Base-by-base conservation (phyloP, 306 rosid species). In the Sphenostylis stenocarpa region DNA sequence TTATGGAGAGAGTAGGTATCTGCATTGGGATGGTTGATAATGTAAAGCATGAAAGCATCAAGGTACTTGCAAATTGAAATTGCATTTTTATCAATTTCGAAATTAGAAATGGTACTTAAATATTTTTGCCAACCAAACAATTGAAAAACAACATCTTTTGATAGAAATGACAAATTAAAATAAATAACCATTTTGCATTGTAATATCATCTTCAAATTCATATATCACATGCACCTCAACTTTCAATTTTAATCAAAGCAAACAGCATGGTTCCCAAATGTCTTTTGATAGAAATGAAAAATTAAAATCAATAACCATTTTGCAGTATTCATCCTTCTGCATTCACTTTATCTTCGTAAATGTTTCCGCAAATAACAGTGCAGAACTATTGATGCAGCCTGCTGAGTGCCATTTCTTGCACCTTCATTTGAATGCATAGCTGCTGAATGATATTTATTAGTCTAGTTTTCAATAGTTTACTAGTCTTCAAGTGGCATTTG, bases 41-140 rank as follows among this genome's bases (percentile, higher is more conserved):
- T 10, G 41, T 34, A 56, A 44, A 72, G 48, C 48, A 51, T 51
- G 73, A 73, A 66, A 52, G 12, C 16, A 73, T 28, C 45, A 57
- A 20, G 44, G 70, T 41, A 53, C 51, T 41, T 64, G 60, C 14
- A 55, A 12, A 43, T 56, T 38, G 19, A 73, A 73, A 73, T 43
- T 73, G 38, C 33, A 53, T 43, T 51, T 70, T 63, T 31, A 65
- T 73, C 20, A 53, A 26, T 44, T 72, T 64, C 34, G 17, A 73
- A 63, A 23, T 47, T 4, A n/a, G 51, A 64, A 72, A 51, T 1
- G 15, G 34, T 31, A 58, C 3, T 19, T 56, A 31, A 72, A 51
- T 43, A 31, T 29, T 72, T 58, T 38, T 48, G 72, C 11, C 38
- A 71, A 49, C 33, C 4, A 0, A 52, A 39, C 24, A 56, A 67